phyloP scores from a whole-genome alignment of 371 early-diverging fungal species.

The Mortierella sp. region DNA sequence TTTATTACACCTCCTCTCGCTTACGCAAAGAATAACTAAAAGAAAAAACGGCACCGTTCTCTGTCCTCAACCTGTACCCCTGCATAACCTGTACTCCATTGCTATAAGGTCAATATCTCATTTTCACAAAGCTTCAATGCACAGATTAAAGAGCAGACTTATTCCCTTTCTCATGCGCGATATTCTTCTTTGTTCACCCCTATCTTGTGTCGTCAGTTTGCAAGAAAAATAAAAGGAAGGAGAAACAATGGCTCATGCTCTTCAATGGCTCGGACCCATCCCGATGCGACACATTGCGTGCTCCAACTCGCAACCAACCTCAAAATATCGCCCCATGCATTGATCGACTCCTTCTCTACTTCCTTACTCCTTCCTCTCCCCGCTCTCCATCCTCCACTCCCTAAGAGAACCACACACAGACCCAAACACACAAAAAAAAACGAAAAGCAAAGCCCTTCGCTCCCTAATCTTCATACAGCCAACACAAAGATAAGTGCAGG shows the following conservation, averaged over 20 bases:
- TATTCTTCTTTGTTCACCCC: too few relatives aligned
- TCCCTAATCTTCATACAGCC: neutral
- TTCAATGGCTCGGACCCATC: slow-evolving; percentile 1
- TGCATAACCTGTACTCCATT: neutral
- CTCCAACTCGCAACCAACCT: neutral
- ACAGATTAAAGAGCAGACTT: too few relatives aligned
- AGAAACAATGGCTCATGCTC: neutral
- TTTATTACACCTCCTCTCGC: too few relatives aligned
- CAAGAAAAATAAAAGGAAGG: neutral
- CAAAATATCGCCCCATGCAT: neutral
- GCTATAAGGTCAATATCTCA: too few relatives aligned
- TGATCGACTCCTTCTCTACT: too few relatives aligned
- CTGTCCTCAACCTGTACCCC: neutral
- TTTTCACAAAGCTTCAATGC: too few relatives aligned
- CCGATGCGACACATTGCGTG: neutral
- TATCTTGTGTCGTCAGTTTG: too few relatives aligned
- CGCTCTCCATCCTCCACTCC: neutral
- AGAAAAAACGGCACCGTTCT: too few relatives aligned
- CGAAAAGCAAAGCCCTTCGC: neutral
- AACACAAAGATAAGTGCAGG: neutral
- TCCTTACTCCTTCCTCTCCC: neutral
- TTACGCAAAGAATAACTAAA: too few relatives aligned
- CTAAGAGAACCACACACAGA: neutral
- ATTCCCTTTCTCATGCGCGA: too few relatives aligned
- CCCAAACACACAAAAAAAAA: slow-evolving; percentile 1